Evolutionary conservation across 1,139 yeast species (phyloP).

Genomic region (Protomyces macrosporus): DNA sequence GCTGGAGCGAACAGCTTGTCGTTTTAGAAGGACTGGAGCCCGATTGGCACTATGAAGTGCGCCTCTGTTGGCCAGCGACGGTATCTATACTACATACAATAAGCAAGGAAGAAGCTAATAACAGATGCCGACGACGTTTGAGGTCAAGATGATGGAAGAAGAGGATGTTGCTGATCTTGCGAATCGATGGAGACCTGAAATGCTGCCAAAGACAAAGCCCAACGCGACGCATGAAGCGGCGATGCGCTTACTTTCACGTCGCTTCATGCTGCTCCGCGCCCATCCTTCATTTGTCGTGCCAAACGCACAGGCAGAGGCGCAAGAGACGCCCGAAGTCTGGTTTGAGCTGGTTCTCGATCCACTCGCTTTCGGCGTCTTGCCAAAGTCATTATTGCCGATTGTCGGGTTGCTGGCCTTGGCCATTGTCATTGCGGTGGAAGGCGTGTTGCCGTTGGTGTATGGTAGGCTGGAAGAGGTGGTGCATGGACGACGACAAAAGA

Average conservation of each 20-base stretch:
- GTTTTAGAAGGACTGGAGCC: neutral
- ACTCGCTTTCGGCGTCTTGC: conserved; percentile 6
- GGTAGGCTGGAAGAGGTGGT: neutral
- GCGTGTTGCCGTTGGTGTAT: conserved; percentile 2
- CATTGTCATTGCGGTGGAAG: neutral
- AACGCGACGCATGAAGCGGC: too few relatives aligned
- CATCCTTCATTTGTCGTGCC: conserved; percentile 6
- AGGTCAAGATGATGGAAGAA: neutral
- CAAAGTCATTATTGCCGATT: neutral
- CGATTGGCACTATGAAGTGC: conserved; percentile 13
- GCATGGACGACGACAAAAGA: conserved; percentile 12
- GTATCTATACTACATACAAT: neutral
- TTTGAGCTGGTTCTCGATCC: conserved; percentile 19
- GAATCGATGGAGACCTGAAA: too few relatives aligned
- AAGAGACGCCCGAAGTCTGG: too few relatives aligned
- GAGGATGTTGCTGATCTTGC: neutral
- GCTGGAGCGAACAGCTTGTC: conserved; percentile 9
- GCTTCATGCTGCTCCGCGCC: conserved; percentile 5
- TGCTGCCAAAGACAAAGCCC: too few relatives aligned
- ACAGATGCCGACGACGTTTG: conserved; percentile 14
- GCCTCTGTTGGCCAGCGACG: conserved; percentile 22
- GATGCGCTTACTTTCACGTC: neutral
- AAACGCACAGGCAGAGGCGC: neutral
- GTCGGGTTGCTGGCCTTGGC: neutral
- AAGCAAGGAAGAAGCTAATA: neutral